Evolutionary conservation across 2,329 filamentous ascomycete species (phyloP).

Genomic region (Saccharata proteae): DNA sequence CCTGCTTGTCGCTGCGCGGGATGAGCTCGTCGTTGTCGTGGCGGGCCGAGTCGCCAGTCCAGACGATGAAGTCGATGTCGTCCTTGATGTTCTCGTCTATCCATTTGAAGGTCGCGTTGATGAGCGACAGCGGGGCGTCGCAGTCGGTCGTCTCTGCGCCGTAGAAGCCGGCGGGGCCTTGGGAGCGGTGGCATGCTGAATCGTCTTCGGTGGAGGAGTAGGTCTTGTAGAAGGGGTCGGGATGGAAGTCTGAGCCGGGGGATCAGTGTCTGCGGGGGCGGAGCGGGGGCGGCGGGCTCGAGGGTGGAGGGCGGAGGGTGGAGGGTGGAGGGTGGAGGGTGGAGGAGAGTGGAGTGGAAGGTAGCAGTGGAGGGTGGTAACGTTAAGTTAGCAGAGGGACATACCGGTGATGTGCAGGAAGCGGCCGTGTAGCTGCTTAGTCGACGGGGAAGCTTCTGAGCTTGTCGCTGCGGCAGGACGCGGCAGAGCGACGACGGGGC

Average conservation of each 20-base stretch:
- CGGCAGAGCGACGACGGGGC: no score
- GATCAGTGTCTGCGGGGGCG: slow-evolving; percentile 8
- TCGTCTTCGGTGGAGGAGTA: slow-evolving; percentile 59
- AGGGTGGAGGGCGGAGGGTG: neutral
- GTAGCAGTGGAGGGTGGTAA: no score
- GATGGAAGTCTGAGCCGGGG: slow-evolving; percentile 63
- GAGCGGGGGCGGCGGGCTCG: neutral
- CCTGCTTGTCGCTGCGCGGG: slow-evolving; percentile 62
- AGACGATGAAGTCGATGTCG: slow-evolving; percentile 76
- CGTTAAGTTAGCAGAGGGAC: slow-evolving; percentile 15
- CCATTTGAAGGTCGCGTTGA: slow-evolving; percentile 87
- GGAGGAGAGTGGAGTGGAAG: no score
- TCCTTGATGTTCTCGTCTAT: slow-evolving; percentile 66
- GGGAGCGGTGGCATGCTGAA: slow-evolving; percentile 65
- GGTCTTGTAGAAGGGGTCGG: slow-evolving; percentile 73
- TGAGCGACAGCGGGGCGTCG: slow-evolving; percentile 67
- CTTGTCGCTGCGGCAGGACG: no score
- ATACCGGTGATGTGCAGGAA: slow-evolving; percentile 84
- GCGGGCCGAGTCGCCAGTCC: slow-evolving; percentile 82
- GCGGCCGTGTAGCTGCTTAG: no score
- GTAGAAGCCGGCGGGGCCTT: slow-evolving; percentile 66
- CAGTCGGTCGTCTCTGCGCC: slow-evolving; percentile 82
- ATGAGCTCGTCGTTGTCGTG: slow-evolving; percentile 78
- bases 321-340: no score
- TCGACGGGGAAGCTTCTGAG: no score